These are phyloP conservation scores for Aquanectria penicillioides DNA, from an alignment of 2,329 filamentous ascomycete genomes.

Conservation along the genomic window DNA sequence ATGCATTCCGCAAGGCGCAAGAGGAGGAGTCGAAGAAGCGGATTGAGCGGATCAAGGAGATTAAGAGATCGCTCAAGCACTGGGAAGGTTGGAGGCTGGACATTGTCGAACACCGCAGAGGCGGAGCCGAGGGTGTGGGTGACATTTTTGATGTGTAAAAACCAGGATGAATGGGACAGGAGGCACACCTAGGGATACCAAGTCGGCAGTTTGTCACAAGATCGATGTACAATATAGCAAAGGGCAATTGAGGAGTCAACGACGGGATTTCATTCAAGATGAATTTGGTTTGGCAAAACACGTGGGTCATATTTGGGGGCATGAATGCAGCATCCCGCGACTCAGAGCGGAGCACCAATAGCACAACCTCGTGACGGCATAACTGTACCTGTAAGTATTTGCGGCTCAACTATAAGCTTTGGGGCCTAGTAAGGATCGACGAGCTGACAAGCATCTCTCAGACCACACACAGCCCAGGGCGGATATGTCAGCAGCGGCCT, in stretches of 20 bases:
- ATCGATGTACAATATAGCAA: constrained; percentile 23
- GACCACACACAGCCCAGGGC: too few relatives aligned
- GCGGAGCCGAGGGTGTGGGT: constrained; percentile 67
- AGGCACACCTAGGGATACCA: constrained; percentile 34
- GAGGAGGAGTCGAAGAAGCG: constrained; percentile 69
- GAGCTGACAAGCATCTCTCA: too few relatives aligned
- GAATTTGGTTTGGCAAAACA: too few relatives aligned
- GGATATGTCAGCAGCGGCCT: too few relatives aligned
- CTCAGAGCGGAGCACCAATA: too few relatives aligned
- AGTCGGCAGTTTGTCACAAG: background rate
- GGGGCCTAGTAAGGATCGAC: too few relatives aligned
- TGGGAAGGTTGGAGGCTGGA: constrained; percentile 76
- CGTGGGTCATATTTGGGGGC: too few relatives aligned
- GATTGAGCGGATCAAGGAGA: constrained; percentile 71
- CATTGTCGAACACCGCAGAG: constrained; percentile 67
- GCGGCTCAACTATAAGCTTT: too few relatives aligned
- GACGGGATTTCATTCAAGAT: too few relatives aligned
- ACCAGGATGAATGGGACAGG: background rate
- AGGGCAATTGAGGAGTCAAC: constrained; percentile 15
- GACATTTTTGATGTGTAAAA: constrained; percentile 72
- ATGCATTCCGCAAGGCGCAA: constrained; percentile 70
- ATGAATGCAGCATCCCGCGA: too few relatives aligned
- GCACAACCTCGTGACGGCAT: too few relatives aligned
- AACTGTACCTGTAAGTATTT: too few relatives aligned
- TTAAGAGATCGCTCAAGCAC: constrained; percentile 71